Evolutionary conservation across 2,329 filamentous ascomycete species (phyloP), one percentile per base, ranked within the genome.

Genomic region (Alternaria sp.): DNA sequence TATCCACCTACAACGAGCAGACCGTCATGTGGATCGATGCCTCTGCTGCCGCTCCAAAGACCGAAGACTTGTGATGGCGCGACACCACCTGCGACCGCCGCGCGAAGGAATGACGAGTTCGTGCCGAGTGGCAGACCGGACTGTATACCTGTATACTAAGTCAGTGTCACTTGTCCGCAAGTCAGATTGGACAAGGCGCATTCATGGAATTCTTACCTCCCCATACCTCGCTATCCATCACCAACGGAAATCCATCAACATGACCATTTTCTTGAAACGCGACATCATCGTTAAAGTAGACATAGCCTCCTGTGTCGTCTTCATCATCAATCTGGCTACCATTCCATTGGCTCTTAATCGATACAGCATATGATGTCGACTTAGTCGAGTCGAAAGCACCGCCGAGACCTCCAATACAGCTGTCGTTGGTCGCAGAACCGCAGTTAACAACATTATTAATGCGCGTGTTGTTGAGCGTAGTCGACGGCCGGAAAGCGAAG

Each of bases 1-100:
- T 62, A 62, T 12, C 60, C 60, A 6, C 60, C 60, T n/a, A 62
- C 54, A 41, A 62, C 46, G 11, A 62, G 60, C n/a, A 56, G 9
- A 11, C 60, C 60, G 46, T 62, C 60, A 11, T 39, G 39, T n/a
- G 60, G 60, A 30, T 59, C 41, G 14, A 62, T 36, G 4, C 56
- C 51, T 26, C 60, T 43, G 46, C 60, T 62, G 20, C 60, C 60
- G 30, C 34, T 48, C 60, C 60, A 62, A n/a, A 62, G 51, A 18
- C 60, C 60, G 28, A 62, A 62, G 9, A 60, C 60, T 34, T 56
- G 43, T 14, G 60, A 62, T 32, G 60, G 60, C 12, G 60, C 60
- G 16, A 62, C 51, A 30, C 57, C 36, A 28, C 60, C 60, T 12
- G 36, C 51, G 18, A 62, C 59, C 16, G 59, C 59, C 39, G 56